Conservation (phyloP, 2,329 filamentous ascomycete genomes). For the Alternaria longipes region DNA sequence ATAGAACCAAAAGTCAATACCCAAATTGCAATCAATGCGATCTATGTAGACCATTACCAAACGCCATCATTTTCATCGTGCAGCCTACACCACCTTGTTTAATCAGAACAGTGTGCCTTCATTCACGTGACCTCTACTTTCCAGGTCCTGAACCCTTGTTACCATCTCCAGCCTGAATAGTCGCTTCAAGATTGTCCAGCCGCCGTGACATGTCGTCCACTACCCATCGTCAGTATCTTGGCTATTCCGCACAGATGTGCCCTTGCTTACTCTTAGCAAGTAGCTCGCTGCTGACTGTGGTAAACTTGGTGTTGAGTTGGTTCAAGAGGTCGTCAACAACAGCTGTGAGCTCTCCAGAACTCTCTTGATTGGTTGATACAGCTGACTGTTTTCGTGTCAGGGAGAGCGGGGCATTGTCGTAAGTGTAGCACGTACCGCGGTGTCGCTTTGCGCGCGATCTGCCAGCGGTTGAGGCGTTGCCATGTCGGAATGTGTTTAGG, state of each 20-base stretch:
- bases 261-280: conserved; percentile 79
- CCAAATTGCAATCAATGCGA: conserved; percentile 6
- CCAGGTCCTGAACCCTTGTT: conserved; percentile 37
- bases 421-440: conserved; percentile 23
- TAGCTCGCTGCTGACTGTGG: conserved; percentile 83
- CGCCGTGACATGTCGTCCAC: conserved; percentile 95
- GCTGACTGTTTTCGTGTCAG: conserved; percentile 23
- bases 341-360: conserved; percentile 70
- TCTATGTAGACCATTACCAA: conserved; percentile 2
- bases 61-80: neutral
- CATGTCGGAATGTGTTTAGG: conserved; percentile 23
- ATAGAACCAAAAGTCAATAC: conserved; percentile 10
- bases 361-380: conserved; percentile 34
- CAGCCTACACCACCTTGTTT: neutral
- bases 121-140: conserved; percentile 21
- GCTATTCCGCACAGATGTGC: neutral
- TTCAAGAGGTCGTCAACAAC: conserved; percentile 89
- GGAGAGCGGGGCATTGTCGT: neutral
- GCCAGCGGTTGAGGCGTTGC: conserved; percentile 28
- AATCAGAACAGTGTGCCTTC: neutral
- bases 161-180: conserved; percentile 67
- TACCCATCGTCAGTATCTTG: conserved; percentile 48
- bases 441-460: conserved; percentile 37
- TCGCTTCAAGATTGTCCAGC: conserved; percentile 82
- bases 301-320: conserved; percentile 85